Conservation (phyloP, 2,329 filamentous ascomycete species). For the Cadophora gregata region DNA sequence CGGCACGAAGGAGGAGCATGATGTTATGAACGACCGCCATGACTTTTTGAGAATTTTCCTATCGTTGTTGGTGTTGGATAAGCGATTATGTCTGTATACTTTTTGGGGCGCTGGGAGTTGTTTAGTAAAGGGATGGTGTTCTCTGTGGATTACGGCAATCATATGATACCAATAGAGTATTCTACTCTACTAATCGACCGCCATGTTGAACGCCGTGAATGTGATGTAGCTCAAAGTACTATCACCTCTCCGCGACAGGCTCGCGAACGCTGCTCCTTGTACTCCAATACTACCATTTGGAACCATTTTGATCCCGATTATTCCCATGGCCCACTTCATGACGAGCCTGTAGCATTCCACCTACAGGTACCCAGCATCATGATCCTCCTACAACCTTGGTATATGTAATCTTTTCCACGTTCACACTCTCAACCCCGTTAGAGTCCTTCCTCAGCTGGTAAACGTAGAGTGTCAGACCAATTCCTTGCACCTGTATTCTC, state of each 20-base stretch:
- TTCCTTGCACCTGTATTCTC: slow-evolving; percentile 81
- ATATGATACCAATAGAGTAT: slow-evolving; percentile 42
- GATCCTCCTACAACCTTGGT: slow-evolving; percentile 66
- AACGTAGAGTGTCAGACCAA: slow-evolving; percentile 93
- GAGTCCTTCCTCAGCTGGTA: slow-evolving; percentile 83
- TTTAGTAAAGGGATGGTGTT: slow-evolving; percentile 20
- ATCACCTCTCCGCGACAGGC: background rate
- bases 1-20: slow-evolving; percentile 45
- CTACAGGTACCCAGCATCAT: slow-evolving; percentile 29
- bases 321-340: background rate
- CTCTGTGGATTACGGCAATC: slow-evolving; percentile 32
- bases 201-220: slow-evolving; percentile 19
- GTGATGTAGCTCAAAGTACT: background rate
- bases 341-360: background rate
- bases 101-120: slow-evolving; percentile 15
- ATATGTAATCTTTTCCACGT: slow-evolving; percentile 86
- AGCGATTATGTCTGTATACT: slow-evolving; percentile 31
- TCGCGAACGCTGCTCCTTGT: background rate
- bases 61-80: slow-evolving; percentile 31
- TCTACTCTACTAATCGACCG: slow-evolving; percentile 23
- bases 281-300: background rate
- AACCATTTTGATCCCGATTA: background rate
- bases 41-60: slow-evolving; percentile 21
- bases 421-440: slow-evolving; percentile 78
- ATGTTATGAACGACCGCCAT: slow-evolving; percentile 42